Evolutionary conservation across 768 basidiomycete species (phyloP), one percentile per base, ranked within the genome.

Genomic region (Sarcodon aspratus): DNA sequence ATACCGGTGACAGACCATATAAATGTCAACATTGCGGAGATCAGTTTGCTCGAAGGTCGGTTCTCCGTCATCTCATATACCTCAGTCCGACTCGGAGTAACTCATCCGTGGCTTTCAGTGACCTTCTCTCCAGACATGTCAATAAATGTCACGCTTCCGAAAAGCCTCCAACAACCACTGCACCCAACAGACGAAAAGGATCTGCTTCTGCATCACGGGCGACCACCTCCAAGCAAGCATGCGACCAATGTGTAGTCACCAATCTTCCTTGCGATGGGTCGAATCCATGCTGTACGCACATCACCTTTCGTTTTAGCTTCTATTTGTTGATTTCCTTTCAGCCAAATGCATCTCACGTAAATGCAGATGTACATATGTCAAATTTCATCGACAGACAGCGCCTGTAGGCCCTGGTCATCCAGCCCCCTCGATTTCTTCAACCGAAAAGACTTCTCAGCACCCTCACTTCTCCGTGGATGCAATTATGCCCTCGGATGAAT

Each of bases 1-100:
- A 92, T 66, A 91, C 88, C 36, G 88, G 88, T 50, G 88, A 91
- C 70, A 73, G 89, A 40, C 89, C 89, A 8, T 92, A 92, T 73
- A 88, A 87, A 59, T 92, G 89, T 57, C 81, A 82, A 59, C 76
- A 81, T 54, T 92, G 89, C 63, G 88, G 88, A 35, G 89, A 92
- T 69, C 87, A 90, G 66, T 92, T 92, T 60, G 89, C 89, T 1
- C 66, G 89, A 60, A 89, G 87, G 87, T 84, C 43, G 9, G 63
- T 61, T 35, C 44, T 12, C 36, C 15, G 18, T 53, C 27, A 38
- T 18, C 44, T 38, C 38, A 50, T 49, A 38, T 10, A 35, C 36
- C 33, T 17, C n/a, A 10, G 37, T 15, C 35, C 18, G n/a, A 4
- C 32, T 46, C n/a, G n/a, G n/a, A 27, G 21, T 27, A 27, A 27